Base-by-base conservation (phyloP, 768 basidiomycete species). In the Hemileccinum rubropunctum region DNA sequence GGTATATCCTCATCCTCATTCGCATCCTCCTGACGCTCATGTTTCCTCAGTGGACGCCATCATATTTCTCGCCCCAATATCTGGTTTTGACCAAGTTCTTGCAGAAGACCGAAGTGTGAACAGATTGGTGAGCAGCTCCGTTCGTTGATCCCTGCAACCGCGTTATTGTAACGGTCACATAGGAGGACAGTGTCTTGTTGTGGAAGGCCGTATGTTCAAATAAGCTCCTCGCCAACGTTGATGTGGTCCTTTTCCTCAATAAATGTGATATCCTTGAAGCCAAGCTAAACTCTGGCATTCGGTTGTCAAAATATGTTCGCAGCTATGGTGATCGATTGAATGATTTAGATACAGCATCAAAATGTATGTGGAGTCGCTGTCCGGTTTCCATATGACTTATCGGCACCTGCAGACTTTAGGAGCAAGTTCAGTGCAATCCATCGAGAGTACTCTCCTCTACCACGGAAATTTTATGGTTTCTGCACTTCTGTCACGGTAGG, bases 161-260 rank as follows among this genome's bases (percentile, higher is more conserved):
- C 8, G 11, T 30, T 1, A 36, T 34, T 43, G 34, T 43, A 4
- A 46, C 12, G 38, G 15, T 26, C 10, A 13, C 42, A 18, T 55
- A 89, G 87, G 83, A 88, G 63, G 89, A 91, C 58, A 86, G 86
- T 6, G 81, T 88, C 46, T 73, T 83, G 39, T 72, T 91, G 10
- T 91, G 88, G 88, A 83, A 80, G 47, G 75, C 78, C 14, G 78
- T 91, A 17, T 85, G 84, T 54, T 77, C 79, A 26, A 89, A 89
- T 69, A 80, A 76, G 58, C 77, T 91, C 21, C 75, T 91, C 5
- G 80, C 79, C 38, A 73, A 78, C 39, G 86, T 89, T 27, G 84
- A 87, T 56, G 72, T 90, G 30, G 84, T 91, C 52, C 73, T 91
- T 40, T 91, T 91, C 72, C 72, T 91, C 45, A 91, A 91, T 71